These are phyloP conservation scores for Aureobasidium subglaciale DNA, from an alignment of 2,329 filamentous ascomycete species.

Conservation along the genomic window DNA sequence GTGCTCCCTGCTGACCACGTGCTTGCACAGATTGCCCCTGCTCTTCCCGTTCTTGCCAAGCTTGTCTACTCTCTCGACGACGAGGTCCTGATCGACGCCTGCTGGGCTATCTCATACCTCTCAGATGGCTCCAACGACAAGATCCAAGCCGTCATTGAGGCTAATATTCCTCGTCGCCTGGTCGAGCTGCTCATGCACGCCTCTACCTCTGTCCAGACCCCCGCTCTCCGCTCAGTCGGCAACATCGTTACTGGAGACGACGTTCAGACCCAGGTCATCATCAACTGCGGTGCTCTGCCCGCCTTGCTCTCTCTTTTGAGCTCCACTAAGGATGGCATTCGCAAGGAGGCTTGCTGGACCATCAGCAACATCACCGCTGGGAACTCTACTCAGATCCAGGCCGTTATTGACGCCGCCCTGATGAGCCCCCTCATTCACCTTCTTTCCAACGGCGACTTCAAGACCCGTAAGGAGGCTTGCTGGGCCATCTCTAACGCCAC, in stretches of 20 bases:
- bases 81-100: slow-evolving; percentile 96
- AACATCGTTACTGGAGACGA: slow-evolving; percentile 99
- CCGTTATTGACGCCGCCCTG: slow-evolving; percentile 93
- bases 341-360: slow-evolving; percentile 99
- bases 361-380: slow-evolving; percentile 98
- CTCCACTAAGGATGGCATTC: slow-evolving; percentile 97
- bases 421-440: slow-evolving; percentile 94
- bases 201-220: slow-evolving; percentile 96
- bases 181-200: slow-evolving; percentile 98
- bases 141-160: slow-evolving; percentile 98
- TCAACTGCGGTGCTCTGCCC: slow-evolving; percentile 91
- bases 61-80: slow-evolving; percentile 98
- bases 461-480: slow-evolving; percentile 98
- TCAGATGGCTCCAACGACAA: slow-evolving; percentile 98
- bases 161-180: slow-evolving; percentile 88
- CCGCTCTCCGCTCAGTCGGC: slow-evolving; percentile 90
- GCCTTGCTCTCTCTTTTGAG: slow-evolving; percentile 89
- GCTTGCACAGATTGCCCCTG: slow-evolving; percentile 72
- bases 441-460: slow-evolving; percentile 92
- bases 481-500: slow-evolving; percentile 99
- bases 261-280: slow-evolving; percentile 97
- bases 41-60: slow-evolving; percentile 90
- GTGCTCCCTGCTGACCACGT: slow-evolving; percentile 3
- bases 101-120: slow-evolving; percentile 98
- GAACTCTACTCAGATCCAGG: slow-evolving; percentile 95